A percentile compares a stretch with the other conserved stretches of the same genome.
Conservation (phyloP, 257 asterid genomes). For the Solanum okadae region DNA sequence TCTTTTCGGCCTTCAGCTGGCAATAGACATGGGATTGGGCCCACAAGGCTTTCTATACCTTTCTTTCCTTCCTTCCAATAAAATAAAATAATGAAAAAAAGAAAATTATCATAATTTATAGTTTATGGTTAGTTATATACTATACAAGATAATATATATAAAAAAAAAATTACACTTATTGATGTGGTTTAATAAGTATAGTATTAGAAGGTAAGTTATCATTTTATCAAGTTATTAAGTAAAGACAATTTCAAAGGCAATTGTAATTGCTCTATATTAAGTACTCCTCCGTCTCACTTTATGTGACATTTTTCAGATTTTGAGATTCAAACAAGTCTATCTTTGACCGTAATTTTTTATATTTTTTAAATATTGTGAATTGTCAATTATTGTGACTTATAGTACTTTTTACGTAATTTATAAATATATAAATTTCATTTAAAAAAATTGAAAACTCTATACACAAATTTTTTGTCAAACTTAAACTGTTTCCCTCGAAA, state of each 20-base stretch:
- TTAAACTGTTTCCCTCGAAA: too few relatives aligned
- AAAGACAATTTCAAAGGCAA: background rate
- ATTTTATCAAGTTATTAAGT: background rate
- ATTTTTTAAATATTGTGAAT: too few relatives aligned
- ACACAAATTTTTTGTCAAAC: too few relatives aligned
- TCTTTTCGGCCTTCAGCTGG: slow-evolving; percentile 58
- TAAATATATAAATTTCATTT: too few relatives aligned
- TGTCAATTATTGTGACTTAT: too few relatives aligned
- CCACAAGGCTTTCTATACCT: slow-evolving; percentile 21
- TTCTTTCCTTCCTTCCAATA: background rate
- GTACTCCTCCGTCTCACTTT: background rate
- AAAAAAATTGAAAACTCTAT: too few relatives aligned
- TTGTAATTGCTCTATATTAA: background rate
- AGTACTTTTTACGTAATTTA: too few relatives aligned
- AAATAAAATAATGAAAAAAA: background rate
- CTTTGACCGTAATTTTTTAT: too few relatives aligned
- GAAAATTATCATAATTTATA: background rate
- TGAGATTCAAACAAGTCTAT: too few relatives aligned
- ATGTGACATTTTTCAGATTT: too few relatives aligned
- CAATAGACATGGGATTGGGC: slow-evolving; percentile 32
- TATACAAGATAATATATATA: background rate
- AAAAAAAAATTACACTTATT: background rate
- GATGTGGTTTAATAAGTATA: background rate
- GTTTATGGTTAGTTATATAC: background rate
- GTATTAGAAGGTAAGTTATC: background rate